A percentile compares a stretch with the other conserved stretches of the same genome.
Conservation (phyloP, 106 monocot species). For the Iris macrosiphon region DNA sequence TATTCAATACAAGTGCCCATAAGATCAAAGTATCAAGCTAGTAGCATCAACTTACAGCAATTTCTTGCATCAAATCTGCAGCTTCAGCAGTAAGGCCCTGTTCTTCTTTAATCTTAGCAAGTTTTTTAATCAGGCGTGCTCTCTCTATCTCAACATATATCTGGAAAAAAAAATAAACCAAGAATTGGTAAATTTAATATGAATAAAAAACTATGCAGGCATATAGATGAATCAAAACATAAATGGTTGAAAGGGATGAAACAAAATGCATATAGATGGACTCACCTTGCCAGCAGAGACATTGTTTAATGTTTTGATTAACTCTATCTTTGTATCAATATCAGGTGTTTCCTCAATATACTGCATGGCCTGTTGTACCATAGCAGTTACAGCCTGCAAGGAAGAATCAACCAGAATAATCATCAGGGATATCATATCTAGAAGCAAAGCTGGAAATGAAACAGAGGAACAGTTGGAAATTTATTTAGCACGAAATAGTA, state of each 20-base stretch:
- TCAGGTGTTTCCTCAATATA: constrained; percentile 95
- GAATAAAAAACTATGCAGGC: no score
- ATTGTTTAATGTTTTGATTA: constrained; percentile 93
- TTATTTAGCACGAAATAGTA: no score
- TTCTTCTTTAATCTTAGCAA: constrained; percentile 98
- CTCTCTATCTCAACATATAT: constrained; percentile 99
- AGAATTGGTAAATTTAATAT: no score
- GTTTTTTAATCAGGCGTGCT: constrained; percentile 82
- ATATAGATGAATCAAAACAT: no score
- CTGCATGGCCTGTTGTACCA: constrained; percentile 99
- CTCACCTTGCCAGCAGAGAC: constrained; percentile 94
- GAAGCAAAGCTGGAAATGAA: no score
- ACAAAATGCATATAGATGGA: neutral
- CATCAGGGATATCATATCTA: no score
- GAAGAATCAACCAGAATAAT: neutral
- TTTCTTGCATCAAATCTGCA: constrained; percentile 99
- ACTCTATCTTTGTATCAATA: constrained; percentile 74
- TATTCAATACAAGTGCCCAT: no score
- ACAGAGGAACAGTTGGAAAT: no score
- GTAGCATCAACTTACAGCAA: constrained; percentile 57
- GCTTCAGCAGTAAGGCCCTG: constrained; percentile 95
- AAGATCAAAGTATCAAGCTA: neutral
- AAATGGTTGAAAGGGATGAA: no score
- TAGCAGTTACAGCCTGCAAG: constrained; percentile 86
- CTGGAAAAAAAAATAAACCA: constrained; percentile 22